These are phyloP conservation scores for Solanum etuberosum DNA, from an alignment of 257 asterid genomes.

Conservation along the genomic window DNA sequence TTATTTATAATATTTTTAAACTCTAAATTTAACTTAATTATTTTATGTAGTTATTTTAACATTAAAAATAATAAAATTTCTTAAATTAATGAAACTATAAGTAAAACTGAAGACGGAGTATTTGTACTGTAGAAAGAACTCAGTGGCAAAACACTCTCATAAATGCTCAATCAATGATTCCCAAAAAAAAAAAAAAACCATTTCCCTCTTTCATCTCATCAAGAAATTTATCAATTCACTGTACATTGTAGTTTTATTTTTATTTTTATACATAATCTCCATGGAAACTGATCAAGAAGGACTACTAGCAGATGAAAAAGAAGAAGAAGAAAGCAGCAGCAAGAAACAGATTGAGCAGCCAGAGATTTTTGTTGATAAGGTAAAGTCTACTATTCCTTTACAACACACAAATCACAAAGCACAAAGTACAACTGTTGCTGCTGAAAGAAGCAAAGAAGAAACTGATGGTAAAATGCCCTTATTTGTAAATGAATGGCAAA, in stretches of 20 bases:
- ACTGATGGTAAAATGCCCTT: background rate
- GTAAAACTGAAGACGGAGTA: background rate
- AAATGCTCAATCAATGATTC: background rate
- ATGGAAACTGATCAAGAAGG: background rate
- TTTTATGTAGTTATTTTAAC: background rate
- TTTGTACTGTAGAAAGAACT: background rate
- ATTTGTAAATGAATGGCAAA: background rate
- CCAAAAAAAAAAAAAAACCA: background rate
- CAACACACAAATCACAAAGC: background rate
- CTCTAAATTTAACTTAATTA: background rate
- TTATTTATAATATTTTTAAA: too few relatives aligned
- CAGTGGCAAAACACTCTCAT: background rate
- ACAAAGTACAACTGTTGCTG: background rate
- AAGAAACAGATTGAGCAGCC: background rate
- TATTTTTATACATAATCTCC: background rate
- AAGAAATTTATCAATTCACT: background rate
- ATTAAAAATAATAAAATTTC: too few relatives aligned
- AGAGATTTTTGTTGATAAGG: background rate
- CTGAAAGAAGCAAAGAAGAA: background rate
- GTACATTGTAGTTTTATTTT: background rate
- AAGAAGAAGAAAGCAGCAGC: background rate
- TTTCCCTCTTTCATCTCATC: background rate
- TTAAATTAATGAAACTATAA: too few relatives aligned
- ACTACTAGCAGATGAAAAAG: background rate
- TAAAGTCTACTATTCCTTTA: background rate